These are phyloP conservation scores for Aspergillus floridensis DNA, from an alignment of 2,329 filamentous ascomycete genomes.

Conservation along the genomic window DNA sequence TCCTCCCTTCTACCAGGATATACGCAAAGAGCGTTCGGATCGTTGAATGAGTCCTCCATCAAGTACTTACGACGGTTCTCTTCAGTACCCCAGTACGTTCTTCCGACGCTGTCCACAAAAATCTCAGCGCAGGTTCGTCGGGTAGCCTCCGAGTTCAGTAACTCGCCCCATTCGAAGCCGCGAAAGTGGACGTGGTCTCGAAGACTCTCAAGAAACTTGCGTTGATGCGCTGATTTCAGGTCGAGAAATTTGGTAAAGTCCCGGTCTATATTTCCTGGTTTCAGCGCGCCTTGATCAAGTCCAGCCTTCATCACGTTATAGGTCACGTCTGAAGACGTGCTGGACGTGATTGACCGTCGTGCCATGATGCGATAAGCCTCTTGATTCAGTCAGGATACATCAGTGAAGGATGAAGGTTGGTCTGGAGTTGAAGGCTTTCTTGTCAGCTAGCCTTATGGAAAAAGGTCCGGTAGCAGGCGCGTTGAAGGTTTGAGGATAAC, in stretches of 20 bases:
- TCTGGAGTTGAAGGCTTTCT: neutral
- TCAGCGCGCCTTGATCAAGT: slow-evolving; percentile 18
- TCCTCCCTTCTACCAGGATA: slow-evolving; percentile 20
- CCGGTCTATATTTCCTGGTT: slow-evolving; percentile 11
- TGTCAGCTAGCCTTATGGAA: neutral
- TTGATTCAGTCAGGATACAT: neutral
- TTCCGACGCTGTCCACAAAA: slow-evolving; percentile 20
- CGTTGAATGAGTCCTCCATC: slow-evolving; percentile 16
- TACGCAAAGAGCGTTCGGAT: slow-evolving; percentile 12
- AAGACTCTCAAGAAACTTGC: slow-evolving; percentile 15
- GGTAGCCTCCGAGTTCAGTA: slow-evolving; percentile 8
- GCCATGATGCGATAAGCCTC: neutral
- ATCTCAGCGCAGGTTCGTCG: slow-evolving; percentile 12
- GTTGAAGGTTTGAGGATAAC: neutral
- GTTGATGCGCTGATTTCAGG: slow-evolving; percentile 17
- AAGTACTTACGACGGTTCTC: slow-evolving; percentile 19
- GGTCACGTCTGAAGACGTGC: slow-evolving; percentile 2
- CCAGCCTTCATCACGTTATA: slow-evolving; percentile 3
- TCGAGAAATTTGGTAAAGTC: slow-evolving; percentile 25
- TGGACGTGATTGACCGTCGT: neutral
- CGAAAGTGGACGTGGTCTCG: slow-evolving; percentile 8
- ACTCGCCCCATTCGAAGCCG: slow-evolving; percentile 12
- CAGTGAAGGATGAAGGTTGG: neutral
- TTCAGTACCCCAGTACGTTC: slow-evolving; percentile 23
- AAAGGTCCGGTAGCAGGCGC: neutral